Base-by-base conservation (phyloP, 257 asterid genomes). In the Gentiana dahurica region DNA sequence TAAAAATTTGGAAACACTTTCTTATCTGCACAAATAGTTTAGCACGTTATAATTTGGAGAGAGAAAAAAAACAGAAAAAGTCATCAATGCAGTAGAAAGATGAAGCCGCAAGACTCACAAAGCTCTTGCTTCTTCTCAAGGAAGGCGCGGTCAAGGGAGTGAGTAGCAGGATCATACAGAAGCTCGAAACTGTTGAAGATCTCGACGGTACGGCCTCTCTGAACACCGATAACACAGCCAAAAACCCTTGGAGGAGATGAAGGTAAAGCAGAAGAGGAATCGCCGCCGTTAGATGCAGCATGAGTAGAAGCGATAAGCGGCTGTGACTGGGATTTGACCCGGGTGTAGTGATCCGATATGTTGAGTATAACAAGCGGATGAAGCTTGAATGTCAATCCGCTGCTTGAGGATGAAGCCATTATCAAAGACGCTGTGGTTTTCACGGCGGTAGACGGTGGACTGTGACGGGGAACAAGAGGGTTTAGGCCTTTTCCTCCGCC, bases 81-180 rank as follows among this genome's bases (percentile, higher is more conserved):
- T 3, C 11, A 24, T 24, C 24, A 24, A 24, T 24, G 24, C 24
- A 24, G 24, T 24, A 24, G 1, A 24, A 24, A 24, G 24, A 24
- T 24, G 5, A 2, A 45, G 48, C 5, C 5, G 4, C 4, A 44
- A 24, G 49, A 66, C 93, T 52, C 53, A 91, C 98, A 91, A 10
- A 91, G 98, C 81, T 91, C 98, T 68, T 91, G 98, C 73, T 91
- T 91, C 71, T 87, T 91, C 70, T 85, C 94, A 60, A 91, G 86
- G 62, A 85, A 91, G 63, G 74, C 68, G 48, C 95, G 96, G 79
- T 85, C 97, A 37, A 91, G 83, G 2, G 96, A 71, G 58, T 78
- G 81, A n/a, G 93, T 78, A 36, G 45, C 36, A 53, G 79, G 63
- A 73, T 91, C 97, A 67, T 74, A 87, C 50, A 87, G 82, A 52